phyloP scores from a whole-genome alignment of 2,329 filamentous ascomycete genomes.

The Thielaviopsis musarum region DNA sequence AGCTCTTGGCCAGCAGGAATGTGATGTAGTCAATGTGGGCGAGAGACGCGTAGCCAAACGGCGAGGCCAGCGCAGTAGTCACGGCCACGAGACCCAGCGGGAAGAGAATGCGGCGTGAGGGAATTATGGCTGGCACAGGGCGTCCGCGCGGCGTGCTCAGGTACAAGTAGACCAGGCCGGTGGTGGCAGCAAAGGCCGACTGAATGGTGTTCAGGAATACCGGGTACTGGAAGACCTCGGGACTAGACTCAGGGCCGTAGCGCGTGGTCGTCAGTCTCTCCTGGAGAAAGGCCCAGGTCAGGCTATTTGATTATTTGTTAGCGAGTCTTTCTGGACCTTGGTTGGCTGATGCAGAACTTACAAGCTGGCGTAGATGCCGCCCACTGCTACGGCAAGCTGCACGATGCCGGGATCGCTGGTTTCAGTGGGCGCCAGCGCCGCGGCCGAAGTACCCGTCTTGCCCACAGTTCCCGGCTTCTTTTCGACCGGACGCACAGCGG shows the following conservation, averaged over 20 bases:
- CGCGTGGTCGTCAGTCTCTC: constrained; percentile 91
- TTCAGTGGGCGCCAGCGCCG: constrained; percentile 15
- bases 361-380: constrained; percentile 95
- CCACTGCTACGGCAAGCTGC: constrained; percentile 74
- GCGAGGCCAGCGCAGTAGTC: constrained; percentile 77
- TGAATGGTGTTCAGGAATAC: constrained; percentile 95
- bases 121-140: constrained; percentile 51
- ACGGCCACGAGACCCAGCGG: constrained; percentile 75
- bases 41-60: constrained; percentile 85
- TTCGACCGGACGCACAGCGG: constrained; percentile 19
- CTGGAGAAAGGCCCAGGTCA: constrained; percentile 93
- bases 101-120: constrained; percentile 52
- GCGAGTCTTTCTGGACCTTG: background rate
- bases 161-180: constrained; percentile 66
- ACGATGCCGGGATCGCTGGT: constrained; percentile 43
- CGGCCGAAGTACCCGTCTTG: constrained; percentile 16
- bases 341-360: constrained; percentile 27
- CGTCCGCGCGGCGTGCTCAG: constrained; percentile 35
- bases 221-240: constrained; percentile 77
- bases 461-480: constrained; percentile 17
- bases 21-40: constrained; percentile 96
- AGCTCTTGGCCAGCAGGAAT: constrained; percentile 91
- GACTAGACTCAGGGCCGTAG: constrained; percentile 47
- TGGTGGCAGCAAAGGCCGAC: constrained; percentile 69
- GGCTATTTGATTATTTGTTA: constrained; percentile 29